Evolutionary conservation across 108 stramenopile genomes (phyloP).

Genomic region (Fistulifera solaris): DNA sequence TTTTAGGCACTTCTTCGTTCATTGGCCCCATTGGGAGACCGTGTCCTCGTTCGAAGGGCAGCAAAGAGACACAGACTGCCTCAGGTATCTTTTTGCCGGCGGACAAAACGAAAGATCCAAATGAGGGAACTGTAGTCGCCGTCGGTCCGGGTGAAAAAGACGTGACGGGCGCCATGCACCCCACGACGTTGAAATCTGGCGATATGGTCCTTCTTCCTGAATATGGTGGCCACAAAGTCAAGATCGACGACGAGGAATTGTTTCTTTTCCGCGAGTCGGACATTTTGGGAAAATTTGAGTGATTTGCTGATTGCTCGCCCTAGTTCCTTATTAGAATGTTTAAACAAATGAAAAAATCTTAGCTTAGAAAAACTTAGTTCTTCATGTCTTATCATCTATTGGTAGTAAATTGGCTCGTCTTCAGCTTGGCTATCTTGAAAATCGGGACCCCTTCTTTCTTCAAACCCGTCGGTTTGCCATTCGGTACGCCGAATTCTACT

Average conservation of each 20-base stretch:
- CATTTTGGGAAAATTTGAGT: constrained; percentile 96
- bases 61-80: constrained; percentile 87
- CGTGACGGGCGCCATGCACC: constrained; percentile 64
- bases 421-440: not conserved
- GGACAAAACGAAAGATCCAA: constrained; percentile 84
- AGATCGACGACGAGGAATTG: constrained; percentile 84
- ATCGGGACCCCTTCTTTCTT: not conserved
- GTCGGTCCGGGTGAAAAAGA: constrained; percentile 92
- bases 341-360: too few relatives aligned
- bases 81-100: constrained; percentile 91
- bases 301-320: constrained; percentile 3
- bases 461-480: not conserved
- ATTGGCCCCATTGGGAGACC: constrained; percentile 92
- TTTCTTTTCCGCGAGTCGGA: constrained; percentile 91
- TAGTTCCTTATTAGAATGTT: too few relatives aligned
- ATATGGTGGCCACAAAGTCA: constrained; percentile 92
- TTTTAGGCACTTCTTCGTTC: constrained; percentile 42
- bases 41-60: constrained; percentile 85
- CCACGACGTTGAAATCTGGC: constrained; percentile 56
- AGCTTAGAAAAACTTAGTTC: not conserved
- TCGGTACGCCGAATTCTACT: too few relatives aligned
- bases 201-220: constrained; percentile 92
- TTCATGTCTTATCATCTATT: not conserved
- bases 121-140: constrained; percentile 91
- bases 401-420: not conserved